Evolutionary conservation across 2,329 filamentous ascomycete species (phyloP).

Genomic region (Scleromitrula shiraiana): DNA sequence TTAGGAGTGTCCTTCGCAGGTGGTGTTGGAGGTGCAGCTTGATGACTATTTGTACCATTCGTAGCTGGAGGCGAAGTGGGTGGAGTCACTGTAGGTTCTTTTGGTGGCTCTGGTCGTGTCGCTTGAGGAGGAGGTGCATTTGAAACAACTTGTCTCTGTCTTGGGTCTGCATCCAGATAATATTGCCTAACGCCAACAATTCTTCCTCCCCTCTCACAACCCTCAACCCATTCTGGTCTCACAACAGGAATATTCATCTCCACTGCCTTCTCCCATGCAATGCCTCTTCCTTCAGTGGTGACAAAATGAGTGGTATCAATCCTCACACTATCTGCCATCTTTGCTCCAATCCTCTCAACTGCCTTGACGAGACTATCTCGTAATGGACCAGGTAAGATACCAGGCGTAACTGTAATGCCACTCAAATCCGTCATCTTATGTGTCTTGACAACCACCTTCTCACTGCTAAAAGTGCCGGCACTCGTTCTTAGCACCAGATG

Average conservation of each 20-base stretch:
- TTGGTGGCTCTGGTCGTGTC: slow-evolving; percentile 15
- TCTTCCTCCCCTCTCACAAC: slow-evolving; percentile 86
- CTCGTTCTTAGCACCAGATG: slow-evolving; percentile 85
- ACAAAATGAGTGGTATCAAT: slow-evolving; percentile 99
- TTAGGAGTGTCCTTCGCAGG: slow-evolving; percentile 24
- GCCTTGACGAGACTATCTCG: slow-evolving; percentile 67
- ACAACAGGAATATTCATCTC: slow-evolving; percentile 98
- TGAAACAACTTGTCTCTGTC: slow-evolving; percentile 26
- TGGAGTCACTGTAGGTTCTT: slow-evolving; percentile 14
- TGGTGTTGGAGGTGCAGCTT: slow-evolving; percentile 25
- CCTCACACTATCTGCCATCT: slow-evolving; percentile 79
- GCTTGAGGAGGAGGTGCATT: slow-evolving; percentile 12
- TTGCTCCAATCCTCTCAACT: slow-evolving; percentile 83
- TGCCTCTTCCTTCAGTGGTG: slow-evolving; percentile 83
- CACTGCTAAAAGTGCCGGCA: slow-evolving; percentile 77
- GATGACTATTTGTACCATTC: slow-evolving; percentile 20
- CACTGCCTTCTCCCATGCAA: slow-evolving; percentile 90
- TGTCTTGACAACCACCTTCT: slow-evolving; percentile 77
- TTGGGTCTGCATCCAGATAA: slow-evolving; percentile 75
- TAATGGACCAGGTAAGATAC: slow-evolving; percentile 66
- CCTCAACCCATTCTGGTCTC: slow-evolving; percentile 91
- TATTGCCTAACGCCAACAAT: slow-evolving; percentile 94
- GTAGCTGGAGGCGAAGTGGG: slow-evolving; percentile 17
- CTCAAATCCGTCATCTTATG: slow-evolving; percentile 98
- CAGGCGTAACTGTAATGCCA: slow-evolving; percentile 89